A percentile compares a stretch with the other conserved stretches of the same genome.
phyloP scores from a whole-genome alignment of 345 rosid genomes.

The Linum trigynum region DNA sequence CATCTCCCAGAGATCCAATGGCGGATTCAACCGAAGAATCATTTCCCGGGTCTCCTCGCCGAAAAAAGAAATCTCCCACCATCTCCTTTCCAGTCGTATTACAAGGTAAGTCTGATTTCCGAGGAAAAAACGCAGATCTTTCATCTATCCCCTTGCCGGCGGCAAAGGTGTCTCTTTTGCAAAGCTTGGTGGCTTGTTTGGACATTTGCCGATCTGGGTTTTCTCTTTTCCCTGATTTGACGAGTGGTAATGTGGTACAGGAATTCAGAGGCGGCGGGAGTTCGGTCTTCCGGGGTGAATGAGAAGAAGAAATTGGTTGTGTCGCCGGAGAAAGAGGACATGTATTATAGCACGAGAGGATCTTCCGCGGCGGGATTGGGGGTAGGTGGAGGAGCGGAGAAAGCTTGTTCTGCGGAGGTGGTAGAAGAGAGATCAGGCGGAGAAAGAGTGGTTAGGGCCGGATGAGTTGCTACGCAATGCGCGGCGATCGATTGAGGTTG shows the following conservation, averaged over 20 bases:
- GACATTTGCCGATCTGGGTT: not conserved
- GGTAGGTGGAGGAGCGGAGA: no score
- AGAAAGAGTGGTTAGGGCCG: no score
- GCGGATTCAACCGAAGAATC: conserved; percentile 37
- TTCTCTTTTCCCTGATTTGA: conserved; percentile 8
- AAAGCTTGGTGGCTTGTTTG: not conserved
- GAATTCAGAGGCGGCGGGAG: conserved; percentile 40
- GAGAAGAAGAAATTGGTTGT: conserved; percentile 32
- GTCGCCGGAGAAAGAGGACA: conserved; percentile 55
- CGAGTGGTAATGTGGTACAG: conserved; percentile 25
- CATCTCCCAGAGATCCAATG: conserved; percentile 36
- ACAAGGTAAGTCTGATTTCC: conserved; percentile 32
- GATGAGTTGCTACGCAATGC: no score
- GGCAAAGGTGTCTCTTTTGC: not conserved
- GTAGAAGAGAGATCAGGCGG: no score
- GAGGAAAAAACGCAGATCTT: not conserved
- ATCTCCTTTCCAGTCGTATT: conserved; percentile 34
- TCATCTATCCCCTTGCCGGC: not conserved
- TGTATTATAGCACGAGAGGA: no score
- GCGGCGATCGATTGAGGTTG: no score
- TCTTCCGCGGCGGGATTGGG: no score
- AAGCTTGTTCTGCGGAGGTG: no score
- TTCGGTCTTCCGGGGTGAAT: conserved; percentile 18
- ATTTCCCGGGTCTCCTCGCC: conserved; percentile 30
- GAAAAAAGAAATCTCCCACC: conserved; percentile 31